Conservation (phyloP, 768 basidiomycete genomes). For the Zangia roseola region DNA sequence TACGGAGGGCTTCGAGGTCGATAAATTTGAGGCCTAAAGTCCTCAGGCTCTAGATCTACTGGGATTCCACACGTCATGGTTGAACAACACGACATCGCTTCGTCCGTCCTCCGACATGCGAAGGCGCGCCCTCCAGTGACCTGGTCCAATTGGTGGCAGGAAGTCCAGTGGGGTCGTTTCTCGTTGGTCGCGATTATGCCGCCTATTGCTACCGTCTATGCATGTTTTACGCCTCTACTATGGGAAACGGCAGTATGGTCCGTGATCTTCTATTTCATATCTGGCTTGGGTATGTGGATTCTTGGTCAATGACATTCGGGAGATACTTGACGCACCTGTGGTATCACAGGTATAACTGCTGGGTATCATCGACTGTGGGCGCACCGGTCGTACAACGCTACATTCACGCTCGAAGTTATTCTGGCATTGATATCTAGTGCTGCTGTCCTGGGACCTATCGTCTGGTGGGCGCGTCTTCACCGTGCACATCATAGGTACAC, state of each 20-base stretch:
- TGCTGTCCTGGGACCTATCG: conserved; percentile 94
- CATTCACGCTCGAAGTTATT: conserved; percentile 77
- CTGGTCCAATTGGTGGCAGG: conserved; percentile 51
- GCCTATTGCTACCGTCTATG: conserved; percentile 64
- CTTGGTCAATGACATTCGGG: conserved; percentile 26
- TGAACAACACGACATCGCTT: conserved; percentile 33
- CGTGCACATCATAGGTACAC: conserved; percentile 97
- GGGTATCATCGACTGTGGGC: conserved; percentile 99
- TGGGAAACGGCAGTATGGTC: conserved; percentile 74
- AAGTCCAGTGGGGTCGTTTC: conserved; percentile 72
- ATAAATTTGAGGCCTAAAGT: too few relatives aligned
- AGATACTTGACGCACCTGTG: conserved; percentile 40
- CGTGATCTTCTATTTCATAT: conserved; percentile 71
- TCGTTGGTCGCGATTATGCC: conserved; percentile 69
- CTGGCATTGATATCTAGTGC: conserved; percentile 86
- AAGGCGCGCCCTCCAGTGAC: conserved; percentile 62
- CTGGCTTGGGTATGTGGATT: conserved; percentile 62
- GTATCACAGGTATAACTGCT: conserved; percentile 70
- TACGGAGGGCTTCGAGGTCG: too few relatives aligned
- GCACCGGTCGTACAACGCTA: conserved; percentile 93
- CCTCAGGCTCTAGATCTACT: too few relatives aligned
- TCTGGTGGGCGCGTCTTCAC: conserved; percentile 98
- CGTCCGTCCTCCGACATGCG: conserved; percentile 57
- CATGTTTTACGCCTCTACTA: conserved; percentile 58
- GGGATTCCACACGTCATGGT: too few relatives aligned